Percentiles rank a stretch among this genome's conserved stretches.
phyloP scores from a whole-genome alignment of 495 filamentous ascomycete genomes.

The Pseudomonodictys pantanalensis region DNA sequence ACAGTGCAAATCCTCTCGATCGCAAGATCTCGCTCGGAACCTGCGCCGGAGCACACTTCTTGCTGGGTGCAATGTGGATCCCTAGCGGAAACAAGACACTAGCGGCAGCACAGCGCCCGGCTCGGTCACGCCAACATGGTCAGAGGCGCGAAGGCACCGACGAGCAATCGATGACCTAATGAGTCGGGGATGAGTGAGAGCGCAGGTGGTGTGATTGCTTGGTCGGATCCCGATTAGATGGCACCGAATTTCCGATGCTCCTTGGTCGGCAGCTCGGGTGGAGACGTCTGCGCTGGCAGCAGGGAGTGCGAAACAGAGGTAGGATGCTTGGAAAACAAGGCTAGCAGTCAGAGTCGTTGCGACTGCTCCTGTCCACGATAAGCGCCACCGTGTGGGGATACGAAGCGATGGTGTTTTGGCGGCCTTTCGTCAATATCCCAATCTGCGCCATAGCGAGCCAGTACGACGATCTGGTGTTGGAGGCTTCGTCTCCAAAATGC shows the following conservation, averaged over 20 bases:
- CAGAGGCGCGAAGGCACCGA: too few relatives aligned
- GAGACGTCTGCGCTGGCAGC: background rate
- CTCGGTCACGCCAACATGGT: conserved; percentile 8
- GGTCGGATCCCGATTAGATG: background rate
- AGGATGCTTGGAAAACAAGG: background rate
- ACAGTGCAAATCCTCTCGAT: too few relatives aligned
- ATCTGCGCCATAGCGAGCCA: background rate
- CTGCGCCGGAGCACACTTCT: too few relatives aligned
- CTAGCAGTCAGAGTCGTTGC: background rate
- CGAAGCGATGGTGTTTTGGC: conserved; percentile 16
- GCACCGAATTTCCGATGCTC: too few relatives aligned
- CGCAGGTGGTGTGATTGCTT: background rate
- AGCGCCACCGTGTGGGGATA: conserved; percentile 8
- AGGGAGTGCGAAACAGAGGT: background rate
- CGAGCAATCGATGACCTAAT: conserved; percentile 1
- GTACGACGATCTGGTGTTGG: background rate
- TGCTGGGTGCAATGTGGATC: too few relatives aligned
- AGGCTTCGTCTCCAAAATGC: background rate
- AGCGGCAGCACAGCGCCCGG: too few relatives aligned
- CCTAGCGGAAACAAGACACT: too few relatives aligned
- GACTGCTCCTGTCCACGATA: background rate
- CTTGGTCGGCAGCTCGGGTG: background rate
- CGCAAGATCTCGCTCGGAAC: too few relatives aligned
- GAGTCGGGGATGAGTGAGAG: background rate
- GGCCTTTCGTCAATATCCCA: background rate